Evolutionary conservation across 2,329 filamentous ascomycete species (phyloP).

Genomic region (Ophiostoma sp.): DNA sequence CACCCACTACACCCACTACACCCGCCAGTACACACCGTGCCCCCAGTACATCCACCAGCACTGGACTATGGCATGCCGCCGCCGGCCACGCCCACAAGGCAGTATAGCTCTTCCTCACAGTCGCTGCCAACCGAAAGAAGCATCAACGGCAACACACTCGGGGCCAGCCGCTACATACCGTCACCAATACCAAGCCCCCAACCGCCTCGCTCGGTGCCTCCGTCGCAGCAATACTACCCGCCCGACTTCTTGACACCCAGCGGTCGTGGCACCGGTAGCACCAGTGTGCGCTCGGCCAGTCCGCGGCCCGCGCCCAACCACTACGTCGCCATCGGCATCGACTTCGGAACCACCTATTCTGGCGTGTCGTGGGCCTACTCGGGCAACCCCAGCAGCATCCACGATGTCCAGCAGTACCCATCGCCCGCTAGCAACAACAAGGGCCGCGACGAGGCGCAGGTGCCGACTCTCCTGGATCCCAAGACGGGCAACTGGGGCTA

Average conservation of each 20-base stretch:
- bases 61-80: background rate
- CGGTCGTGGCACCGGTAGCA: background rate
- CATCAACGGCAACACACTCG: background rate
- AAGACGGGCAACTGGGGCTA: slow-evolving; percentile 19
- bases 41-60: background rate
- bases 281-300: background rate
- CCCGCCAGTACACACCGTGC: background rate
- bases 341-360: slow-evolving; percentile 26
- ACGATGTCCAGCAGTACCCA: slow-evolving; percentile 10
- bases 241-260: background rate
- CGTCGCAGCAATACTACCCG: background rate
- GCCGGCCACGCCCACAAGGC: background rate
- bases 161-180: background rate
- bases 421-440: slow-evolving; percentile 12
- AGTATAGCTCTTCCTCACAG: background rate
- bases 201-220: background rate
- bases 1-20: background rate
- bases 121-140: background rate
- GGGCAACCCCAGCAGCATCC: slow-evolving; percentile 13
- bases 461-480: slow-evolving; percentile 22
- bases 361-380: slow-evolving; percentile 24
- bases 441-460: slow-evolving; percentile 20
- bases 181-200: background rate
- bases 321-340: slow-evolving; percentile 24
- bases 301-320: background rate